Evolutionary conservation across 768 basidiomycete genomes (phyloP).

Genomic region (Cyclocybe aegerita): DNA sequence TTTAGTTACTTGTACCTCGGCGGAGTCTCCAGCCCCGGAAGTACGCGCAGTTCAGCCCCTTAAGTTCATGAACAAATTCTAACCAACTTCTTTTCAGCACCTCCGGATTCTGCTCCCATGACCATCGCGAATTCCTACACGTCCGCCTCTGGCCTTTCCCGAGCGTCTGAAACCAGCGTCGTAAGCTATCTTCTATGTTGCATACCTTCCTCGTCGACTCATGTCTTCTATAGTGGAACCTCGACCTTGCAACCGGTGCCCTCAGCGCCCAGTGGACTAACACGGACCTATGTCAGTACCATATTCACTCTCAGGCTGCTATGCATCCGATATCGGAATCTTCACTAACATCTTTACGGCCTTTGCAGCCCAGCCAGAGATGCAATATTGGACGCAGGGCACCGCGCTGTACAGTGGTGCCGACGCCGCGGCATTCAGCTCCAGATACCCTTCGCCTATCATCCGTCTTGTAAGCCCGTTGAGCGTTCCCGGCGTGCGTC

Average conservation of each 20-base stretch:
- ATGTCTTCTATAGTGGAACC: conserved; percentile 14
- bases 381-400: conserved; percentile 2
- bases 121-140: conserved; percentile 1
- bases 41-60: neutral
- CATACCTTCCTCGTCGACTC: neutral
- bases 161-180: conserved; percentile 2
- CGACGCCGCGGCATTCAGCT: conserved; percentile 3
- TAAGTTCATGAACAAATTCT: neutral
- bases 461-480: conserved; percentile 2
- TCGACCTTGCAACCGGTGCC: conserved; percentile 7
- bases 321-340: neutral
- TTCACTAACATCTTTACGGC: neutral
- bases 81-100: neutral
- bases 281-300: conserved; percentile 16
- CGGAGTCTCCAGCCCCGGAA: conserved; percentile 10
- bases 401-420: conserved; percentile 5
- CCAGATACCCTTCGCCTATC: conserved; percentile 3
- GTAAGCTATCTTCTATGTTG: neutral
- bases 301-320: neutral
- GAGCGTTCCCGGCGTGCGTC: too few species aligned
- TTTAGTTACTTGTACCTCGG: conserved; percentile 12
- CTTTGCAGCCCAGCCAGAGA: conserved; percentile 2
- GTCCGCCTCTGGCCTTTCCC: neutral
- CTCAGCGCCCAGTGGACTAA: conserved; percentile 22
- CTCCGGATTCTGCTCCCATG: neutral